These are phyloP conservation scores for Zygnema cylindricum DNA, from an alignment of 139 green algal genomes.

Conservation along the genomic window DNA sequence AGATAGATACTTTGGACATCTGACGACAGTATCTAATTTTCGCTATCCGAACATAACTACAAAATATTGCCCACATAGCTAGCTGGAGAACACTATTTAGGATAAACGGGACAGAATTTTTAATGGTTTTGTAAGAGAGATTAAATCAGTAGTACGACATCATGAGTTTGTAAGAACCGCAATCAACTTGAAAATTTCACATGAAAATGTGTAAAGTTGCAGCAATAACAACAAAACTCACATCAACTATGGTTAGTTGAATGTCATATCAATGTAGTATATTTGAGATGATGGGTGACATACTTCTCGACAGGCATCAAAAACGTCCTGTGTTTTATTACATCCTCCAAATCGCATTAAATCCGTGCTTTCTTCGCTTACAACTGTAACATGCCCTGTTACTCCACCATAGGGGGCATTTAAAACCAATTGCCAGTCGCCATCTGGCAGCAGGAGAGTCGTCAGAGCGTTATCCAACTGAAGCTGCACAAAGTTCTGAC, in stretches of 20 bases:
- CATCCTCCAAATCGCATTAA: not conserved
- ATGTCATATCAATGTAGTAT: not conserved
- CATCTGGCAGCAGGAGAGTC: not conserved
- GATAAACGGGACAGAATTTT: too few species aligned
- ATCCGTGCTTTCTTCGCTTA: not conserved
- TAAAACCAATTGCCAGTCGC: constrained; percentile 27
- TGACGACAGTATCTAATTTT: not conserved
- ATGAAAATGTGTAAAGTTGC: too few species aligned
- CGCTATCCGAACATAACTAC: not conserved
- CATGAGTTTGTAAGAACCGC: not conserved
- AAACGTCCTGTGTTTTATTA: not conserved
- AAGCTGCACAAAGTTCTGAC: not conserved
- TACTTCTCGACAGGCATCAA: not conserved
- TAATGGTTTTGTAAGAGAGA: too few species aligned
- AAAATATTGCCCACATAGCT: too few species aligned
- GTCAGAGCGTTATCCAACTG: not conserved
- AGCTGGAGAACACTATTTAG: too few species aligned
- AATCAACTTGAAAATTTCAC: not conserved
- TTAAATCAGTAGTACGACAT: not conserved
- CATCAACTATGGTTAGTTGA: not conserved
- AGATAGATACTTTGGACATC: too few species aligned
- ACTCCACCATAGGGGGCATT: constrained; percentile 30
- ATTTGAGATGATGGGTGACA: too few species aligned
- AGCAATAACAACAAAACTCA: not conserved
- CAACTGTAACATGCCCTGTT: not conserved